phyloP scores from a whole-genome alignment of 2,329 filamentous ascomycete genomes.

The Alternaria triticimaculans region DNA sequence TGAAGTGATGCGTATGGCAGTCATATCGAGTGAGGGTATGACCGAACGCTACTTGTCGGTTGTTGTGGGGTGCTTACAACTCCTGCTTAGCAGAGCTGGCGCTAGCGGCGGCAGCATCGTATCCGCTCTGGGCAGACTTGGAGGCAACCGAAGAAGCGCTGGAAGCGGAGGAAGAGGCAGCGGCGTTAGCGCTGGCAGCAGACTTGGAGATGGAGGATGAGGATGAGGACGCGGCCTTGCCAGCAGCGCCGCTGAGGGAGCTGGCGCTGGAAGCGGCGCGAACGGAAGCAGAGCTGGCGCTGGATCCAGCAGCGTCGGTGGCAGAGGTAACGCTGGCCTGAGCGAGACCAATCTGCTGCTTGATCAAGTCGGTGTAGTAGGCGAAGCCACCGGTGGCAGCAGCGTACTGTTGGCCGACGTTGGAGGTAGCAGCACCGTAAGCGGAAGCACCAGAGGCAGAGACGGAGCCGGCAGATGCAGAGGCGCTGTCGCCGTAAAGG shows the following conservation, averaged over 20 bases:
- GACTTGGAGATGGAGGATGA: constrained; percentile 45
- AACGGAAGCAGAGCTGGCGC: constrained; percentile 26
- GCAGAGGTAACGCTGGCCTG: constrained; percentile 72
- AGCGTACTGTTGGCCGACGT: constrained; percentile 14
- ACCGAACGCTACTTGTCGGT: constrained; percentile 22
- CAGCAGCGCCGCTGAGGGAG: constrained; percentile 29
- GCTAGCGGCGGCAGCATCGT: constrained; percentile 42
- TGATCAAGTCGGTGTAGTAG: constrained; percentile 51
- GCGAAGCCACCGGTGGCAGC: constrained; percentile 62
- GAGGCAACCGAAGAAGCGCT: constrained; percentile 43
- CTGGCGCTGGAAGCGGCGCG: constrained; percentile 20
- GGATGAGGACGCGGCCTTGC: constrained; percentile 41
- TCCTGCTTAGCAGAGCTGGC: constrained; percentile 51
- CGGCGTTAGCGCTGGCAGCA: constrained; percentile 40
- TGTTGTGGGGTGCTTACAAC: constrained; percentile 46
- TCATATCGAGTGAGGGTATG: constrained; percentile 1
- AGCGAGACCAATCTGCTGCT: constrained; percentile 55
- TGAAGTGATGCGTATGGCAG: constrained; percentile 24
- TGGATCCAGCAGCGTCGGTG: constrained; percentile 55
- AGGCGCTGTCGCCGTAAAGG: constrained; percentile 70
- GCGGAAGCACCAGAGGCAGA: constrained; percentile 55
- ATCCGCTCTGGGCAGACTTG: constrained; percentile 43
- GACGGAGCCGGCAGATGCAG: constrained; percentile 38
- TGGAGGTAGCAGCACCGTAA: constrained; percentile 62
- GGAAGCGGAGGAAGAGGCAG: constrained; percentile 40